Conservation (phyloP, 1,284 basidiomycete genomes). For the Trametes sp. region DNA sequence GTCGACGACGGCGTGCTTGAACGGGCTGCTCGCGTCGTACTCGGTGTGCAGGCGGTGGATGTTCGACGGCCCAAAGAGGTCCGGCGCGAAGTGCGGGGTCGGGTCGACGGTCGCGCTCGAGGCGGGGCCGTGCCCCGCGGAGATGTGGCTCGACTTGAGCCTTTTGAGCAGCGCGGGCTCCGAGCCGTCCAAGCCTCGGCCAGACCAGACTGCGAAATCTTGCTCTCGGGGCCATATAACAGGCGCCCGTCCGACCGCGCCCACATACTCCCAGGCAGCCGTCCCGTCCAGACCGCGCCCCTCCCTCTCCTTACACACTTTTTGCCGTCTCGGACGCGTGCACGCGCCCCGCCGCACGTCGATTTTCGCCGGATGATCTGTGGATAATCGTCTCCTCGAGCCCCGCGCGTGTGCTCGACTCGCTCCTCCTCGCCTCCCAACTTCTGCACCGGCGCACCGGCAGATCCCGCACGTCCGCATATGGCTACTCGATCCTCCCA, state of each 20-base stretch:
- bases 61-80: slow-evolving; percentile 63
- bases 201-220: slow-evolving; percentile 35
- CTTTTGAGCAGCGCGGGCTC: slow-evolving; percentile 41
- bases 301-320: background rate
- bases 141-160: slow-evolving; percentile 43
- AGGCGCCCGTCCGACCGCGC: slow-evolving; percentile 22
- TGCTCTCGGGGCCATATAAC: slow-evolving; percentile 12
- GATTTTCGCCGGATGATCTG: background rate
- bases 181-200: slow-evolving; percentile 34
- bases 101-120: slow-evolving; percentile 39
- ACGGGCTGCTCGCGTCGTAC: slow-evolving; percentile 76
- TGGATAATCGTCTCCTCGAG: background rate
- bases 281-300: slow-evolving; percentile 12
- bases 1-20: slow-evolving; percentile 85
- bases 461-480: slow-evolving; percentile 19
- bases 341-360: background rate
- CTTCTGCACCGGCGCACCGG: background rate
- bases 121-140: slow-evolving; percentile 18
- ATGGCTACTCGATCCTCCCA: slow-evolving; percentile 2
- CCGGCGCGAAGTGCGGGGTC: slow-evolving; percentile 55
- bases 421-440: background rate
- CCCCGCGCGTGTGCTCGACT: background rate
- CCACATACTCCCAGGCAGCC: slow-evolving; percentile 20
- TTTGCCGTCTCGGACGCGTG: background rate
- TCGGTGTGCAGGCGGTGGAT: slow-evolving; percentile 60